Conservation (phyloP, 495 filamentous ascomycete species). For the Chlorociboria aeruginascens region DNA sequence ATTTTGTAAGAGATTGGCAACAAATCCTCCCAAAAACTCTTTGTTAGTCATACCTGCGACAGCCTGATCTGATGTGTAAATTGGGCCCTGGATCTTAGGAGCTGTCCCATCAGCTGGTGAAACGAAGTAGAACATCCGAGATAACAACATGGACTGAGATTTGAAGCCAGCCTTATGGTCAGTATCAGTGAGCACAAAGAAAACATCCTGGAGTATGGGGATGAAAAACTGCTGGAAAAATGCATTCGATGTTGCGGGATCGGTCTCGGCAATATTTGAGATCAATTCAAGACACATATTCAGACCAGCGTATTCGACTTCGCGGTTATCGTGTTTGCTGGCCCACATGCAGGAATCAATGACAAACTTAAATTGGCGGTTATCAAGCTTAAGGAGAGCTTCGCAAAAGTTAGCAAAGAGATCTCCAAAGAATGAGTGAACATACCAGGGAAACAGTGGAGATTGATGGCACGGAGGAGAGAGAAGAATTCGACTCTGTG, state of each 20-base stretch:
- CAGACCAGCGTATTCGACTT: conserved; percentile 94
- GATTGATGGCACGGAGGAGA: conserved; percentile 85
- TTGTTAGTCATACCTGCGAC: conserved; percentile 71
- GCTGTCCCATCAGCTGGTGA: conserved; percentile 44
- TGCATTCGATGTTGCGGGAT: conserved; percentile 68
- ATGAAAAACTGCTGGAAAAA: conserved; percentile 98
- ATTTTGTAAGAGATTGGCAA: conserved; percentile 71
- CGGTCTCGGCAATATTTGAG: conserved; percentile 91
- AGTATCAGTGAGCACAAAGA: conserved; percentile 94
- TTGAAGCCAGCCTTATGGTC: conserved; percentile 99
- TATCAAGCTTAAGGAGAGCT: conserved; percentile 86
- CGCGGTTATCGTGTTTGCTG: conserved; percentile 97
- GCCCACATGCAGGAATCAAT: conserved; percentile 99
- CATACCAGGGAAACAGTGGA: conserved; percentile 76
- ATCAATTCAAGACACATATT: conserved; percentile 98
- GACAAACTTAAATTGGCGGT: conserved; percentile 94
- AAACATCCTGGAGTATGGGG: conserved; percentile 90
- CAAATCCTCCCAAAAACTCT: conserved; percentile 79
- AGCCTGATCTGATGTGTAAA: conserved; percentile 74
- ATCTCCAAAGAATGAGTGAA: not conserved
- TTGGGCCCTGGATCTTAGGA: conserved; percentile 81
- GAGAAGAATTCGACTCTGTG: conserved; percentile 98
- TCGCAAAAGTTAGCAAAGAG: conserved; percentile 6
- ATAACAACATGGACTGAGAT: conserved; percentile 83
- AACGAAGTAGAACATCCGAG: conserved; percentile 92